phyloP scores from a whole-genome alignment of 768 basidiomycete species.

The Phylloporus rhodoxanthus region DNA sequence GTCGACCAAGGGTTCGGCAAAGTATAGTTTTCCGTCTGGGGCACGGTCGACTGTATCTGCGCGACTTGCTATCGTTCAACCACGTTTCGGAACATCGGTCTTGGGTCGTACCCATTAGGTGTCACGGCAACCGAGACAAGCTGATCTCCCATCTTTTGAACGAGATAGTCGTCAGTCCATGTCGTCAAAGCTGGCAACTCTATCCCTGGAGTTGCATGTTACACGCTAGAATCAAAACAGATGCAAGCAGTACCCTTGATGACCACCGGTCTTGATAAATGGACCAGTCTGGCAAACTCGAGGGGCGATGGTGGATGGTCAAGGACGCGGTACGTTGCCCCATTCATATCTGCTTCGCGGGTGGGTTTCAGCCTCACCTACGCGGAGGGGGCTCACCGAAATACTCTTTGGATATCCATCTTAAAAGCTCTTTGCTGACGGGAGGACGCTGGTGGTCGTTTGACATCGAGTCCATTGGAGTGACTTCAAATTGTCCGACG shows the following conservation, averaged over 20 bases:
- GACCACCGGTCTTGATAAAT: constrained; percentile 66
- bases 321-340: constrained; percentile 43
- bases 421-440: constrained; percentile 15
- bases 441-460: constrained; percentile 7
- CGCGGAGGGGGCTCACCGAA: constrained; percentile 16
- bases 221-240: background rate
- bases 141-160: constrained; percentile 45
- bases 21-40: constrained; percentile 54
- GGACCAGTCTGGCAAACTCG: constrained; percentile 63
- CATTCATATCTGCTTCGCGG: constrained; percentile 50
- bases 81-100: constrained; percentile 4
- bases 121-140: constrained; percentile 72
- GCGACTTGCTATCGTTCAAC: constrained; percentile 38
- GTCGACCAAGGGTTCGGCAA: constrained; percentile 68
- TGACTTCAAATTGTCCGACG: background rate
- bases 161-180: constrained; percentile 68
- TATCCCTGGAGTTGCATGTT: constrained; percentile 36
- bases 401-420: constrained; percentile 38
- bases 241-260: constrained; percentile 52
- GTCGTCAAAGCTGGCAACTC: constrained; percentile 39
- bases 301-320: constrained; percentile 55
- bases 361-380: background rate
- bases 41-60: constrained; percentile 67
- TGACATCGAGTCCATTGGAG: constrained; percentile 4
- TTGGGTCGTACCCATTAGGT: constrained; percentile 63